A percentile compares a stretch with the other conserved stretches of the same genome.
These are phyloP conservation scores for Coleophoma eucalyptorum DNA, from an alignment of 2,329 filamentous ascomycete genomes.

Conservation along the genomic window DNA sequence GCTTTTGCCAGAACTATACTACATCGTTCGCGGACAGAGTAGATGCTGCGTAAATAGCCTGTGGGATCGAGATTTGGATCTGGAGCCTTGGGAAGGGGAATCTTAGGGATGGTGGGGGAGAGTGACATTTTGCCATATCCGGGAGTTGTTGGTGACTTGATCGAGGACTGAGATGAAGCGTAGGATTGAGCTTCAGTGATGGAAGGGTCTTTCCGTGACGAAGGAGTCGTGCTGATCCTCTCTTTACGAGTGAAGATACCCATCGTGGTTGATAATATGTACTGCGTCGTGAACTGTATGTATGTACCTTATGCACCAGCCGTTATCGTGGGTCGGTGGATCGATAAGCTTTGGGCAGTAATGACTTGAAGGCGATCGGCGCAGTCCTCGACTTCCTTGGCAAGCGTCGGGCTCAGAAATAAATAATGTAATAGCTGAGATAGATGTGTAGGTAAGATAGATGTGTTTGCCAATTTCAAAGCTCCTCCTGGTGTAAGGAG, in stretches of 20 bases:
- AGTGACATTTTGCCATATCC: conserved; percentile 22
- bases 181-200: conserved; percentile 18
- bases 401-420: too few relatives aligned
- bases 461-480: too few relatives aligned
- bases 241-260: conserved; percentile 26
- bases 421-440: too few relatives aligned
- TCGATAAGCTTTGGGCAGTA: neutral
- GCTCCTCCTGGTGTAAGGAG: too few relatives aligned
- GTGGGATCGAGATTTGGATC: conserved; percentile 86
- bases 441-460: too few relatives aligned
- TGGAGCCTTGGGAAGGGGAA: conserved; percentile 78
- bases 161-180: conserved; percentile 21
- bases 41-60: conserved; percentile 85
- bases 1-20: conserved; percentile 59
- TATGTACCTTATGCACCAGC: too few relatives aligned
- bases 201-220: conserved; percentile 18
- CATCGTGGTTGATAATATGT: conserved; percentile 12
- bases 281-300: too few relatives aligned
- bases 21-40: conserved; percentile 76
- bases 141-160: conserved; percentile 23
- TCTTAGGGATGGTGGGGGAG: conserved; percentile 57
- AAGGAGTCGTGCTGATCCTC: conserved; percentile 16
- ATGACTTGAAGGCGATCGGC: neutral
- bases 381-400: neutral
- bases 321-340: neutral